Base-by-base conservation (phyloP, 805 yeast genomes). In the Candida nanaspora region DNA sequence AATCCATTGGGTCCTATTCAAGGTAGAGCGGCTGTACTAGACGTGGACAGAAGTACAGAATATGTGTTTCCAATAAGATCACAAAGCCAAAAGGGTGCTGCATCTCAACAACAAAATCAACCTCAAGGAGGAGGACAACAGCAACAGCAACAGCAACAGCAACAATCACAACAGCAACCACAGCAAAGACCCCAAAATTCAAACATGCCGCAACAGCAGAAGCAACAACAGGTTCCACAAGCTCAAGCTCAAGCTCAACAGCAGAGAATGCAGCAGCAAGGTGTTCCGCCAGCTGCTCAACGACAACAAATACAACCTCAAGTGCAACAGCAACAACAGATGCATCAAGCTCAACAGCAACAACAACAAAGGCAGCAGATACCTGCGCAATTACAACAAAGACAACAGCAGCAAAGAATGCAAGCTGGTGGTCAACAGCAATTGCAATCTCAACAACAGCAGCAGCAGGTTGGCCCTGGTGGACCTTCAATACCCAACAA, bases 21-120 rank as follows among this genome's bases (percentile, higher is more conserved):
- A 55, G 89, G 93, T n/a, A 71, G 93, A 41, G 78, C 88, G 36
- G 83, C 86, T 1, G 74, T 81, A 37, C 74, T 85, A 42, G 83
- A 84, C 56, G 76, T 86, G 13, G 93, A 80, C 45, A 74, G 76
- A 32, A 74, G 88, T 2, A 74, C 76, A 31, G 78, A 83, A n/a
- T 82, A 84, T 46, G 61, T 72, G 23, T 71, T 70, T 44, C 66
- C 76, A 13, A 72, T 76, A 15, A 62, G 80, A 42, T 76, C 78
- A 10, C 79, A 70, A 49, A 66, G 66, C 42, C 57, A 54, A 22
- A 49, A 51, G 6, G 27, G 19, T 37, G 41, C 33, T 25, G 57
- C 53, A 37, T 42, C 33, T 19, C 50, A 46, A 20, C 33, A 26
- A 10, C 46, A 39, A 27, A 36, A 40, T 15, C 41, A 44, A 30